Conservation (phyloP, 1,284 basidiomycete species). For the Cryptococcus wingfieldii region DNA sequence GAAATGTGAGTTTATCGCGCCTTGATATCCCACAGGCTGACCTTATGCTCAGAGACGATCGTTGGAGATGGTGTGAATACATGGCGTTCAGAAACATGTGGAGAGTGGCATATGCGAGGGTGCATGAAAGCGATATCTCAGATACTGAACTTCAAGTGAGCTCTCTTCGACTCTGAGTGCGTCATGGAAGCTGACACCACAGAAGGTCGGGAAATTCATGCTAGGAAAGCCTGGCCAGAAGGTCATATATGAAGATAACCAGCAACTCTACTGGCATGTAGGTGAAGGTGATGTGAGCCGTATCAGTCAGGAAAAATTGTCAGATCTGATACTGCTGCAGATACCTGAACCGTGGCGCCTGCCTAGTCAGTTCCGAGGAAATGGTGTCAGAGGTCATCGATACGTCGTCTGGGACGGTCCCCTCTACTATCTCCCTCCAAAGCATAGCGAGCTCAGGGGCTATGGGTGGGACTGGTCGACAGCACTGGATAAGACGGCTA, state of each 20-base stretch:
- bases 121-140: constrained; percentile 43
- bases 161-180: constrained; percentile 32
- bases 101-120: constrained; percentile 57
- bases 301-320: not conserved
- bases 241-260: constrained; percentile 59
- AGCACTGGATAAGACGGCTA: too few relatives aligned
- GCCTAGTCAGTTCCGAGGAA: constrained; percentile 38
- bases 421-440: constrained; percentile 46
- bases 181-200: not conserved
- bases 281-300: constrained; percentile 57
- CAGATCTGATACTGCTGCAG: constrained; percentile 9
- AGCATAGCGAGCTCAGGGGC: constrained; percentile 24
- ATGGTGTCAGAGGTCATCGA: constrained; percentile 38
- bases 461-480: constrained; percentile 27
- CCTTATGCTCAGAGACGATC: constrained; percentile 8
- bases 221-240: constrained; percentile 59
- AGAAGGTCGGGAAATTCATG: constrained; percentile 70
- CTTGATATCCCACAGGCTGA: not conserved
- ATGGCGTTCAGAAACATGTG: constrained; percentile 78
- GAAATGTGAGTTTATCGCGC: constrained; percentile 44
- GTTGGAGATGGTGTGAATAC: constrained; percentile 70
- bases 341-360: constrained; percentile 55
- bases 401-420: constrained; percentile 46
- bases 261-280: constrained; percentile 63
- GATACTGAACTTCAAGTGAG: constrained; percentile 46